Base-by-base conservation (phyloP, 768 basidiomycete species). In the Tricholomella constricta region DNA sequence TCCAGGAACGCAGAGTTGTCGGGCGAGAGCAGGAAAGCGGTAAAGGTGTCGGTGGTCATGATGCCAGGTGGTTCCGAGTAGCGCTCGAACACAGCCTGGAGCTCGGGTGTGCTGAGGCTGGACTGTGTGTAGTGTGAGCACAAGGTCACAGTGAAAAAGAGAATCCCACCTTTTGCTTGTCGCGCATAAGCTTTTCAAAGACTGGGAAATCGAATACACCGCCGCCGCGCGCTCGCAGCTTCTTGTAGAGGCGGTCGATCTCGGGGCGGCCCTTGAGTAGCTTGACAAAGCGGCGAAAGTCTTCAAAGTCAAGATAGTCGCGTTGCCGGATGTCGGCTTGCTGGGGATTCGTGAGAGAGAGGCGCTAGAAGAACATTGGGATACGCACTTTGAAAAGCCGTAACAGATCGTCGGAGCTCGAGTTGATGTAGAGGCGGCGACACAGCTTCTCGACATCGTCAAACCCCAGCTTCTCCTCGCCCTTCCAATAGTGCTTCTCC, bases 401-500 rank as follows among this genome's bases (percentile, higher is more conserved):
- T 47, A 71, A 53, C 19, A 94, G 69, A 48, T 89, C 85, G 20
- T 82, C 81, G 25, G 73, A 66, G 10, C 77, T 79, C 12, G 82
- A 78, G 50, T 83, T 83, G 51, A 92, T 80, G 62, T 89, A 91
- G 55, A 94, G 69, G 34, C 87, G 72, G 60, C 75, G 76, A 63
- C 91, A 94, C 42, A 94, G 69, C 58, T 77, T 82, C 66, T 86
- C 84, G 10, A 91, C 82, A 63, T 94, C 89, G 5, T 82, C 82
- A 51, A 90, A 88, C n/a, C 78, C 77, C 34, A 91, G 66, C 64
- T 79, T 78, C 58, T 85, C 87, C 1, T 86, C 83, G 25, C 78
- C 80, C 65, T 85, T 91, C 91, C 91, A 94, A 63, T 89, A 88
- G 62, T 89, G 88, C 54, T 81, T 84, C 68, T 91, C 85, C 92